phyloP scores from a whole-genome alignment of 345 rosid species.

The Euclidium syriacum region DNA sequence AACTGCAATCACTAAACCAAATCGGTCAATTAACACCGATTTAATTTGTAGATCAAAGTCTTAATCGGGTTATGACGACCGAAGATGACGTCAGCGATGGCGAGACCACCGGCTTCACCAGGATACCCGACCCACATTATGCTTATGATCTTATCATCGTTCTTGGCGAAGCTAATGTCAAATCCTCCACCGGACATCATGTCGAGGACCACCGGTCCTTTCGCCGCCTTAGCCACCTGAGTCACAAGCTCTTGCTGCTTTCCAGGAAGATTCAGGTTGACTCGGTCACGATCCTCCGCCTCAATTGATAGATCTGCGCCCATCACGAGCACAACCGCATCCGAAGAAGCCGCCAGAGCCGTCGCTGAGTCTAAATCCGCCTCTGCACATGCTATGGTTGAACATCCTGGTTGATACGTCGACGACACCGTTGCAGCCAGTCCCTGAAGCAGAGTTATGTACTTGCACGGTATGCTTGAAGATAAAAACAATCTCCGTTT shows the following conservation, averaged over 20 bases:
- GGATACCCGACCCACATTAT: constrained; percentile 58
- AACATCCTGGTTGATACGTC: constrained; percentile 42
- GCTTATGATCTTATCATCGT: constrained; percentile 44
- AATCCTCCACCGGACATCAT: constrained; percentile 83
- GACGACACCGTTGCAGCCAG: constrained; percentile 39
- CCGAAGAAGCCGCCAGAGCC: constrained; percentile 41
- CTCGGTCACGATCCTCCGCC: constrained; percentile 46
- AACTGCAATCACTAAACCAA: background rate
- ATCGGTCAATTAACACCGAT: background rate
- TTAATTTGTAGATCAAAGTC: background rate
- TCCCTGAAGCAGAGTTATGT: constrained; percentile 54
- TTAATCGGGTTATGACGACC: constrained; percentile 66
- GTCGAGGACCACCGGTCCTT: constrained; percentile 69
- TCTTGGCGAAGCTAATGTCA: constrained; percentile 62
- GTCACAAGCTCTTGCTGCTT: constrained; percentile 51
- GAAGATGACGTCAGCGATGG: constrained; percentile 66
- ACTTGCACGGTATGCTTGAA: constrained; percentile 54
- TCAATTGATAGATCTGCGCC: constrained; percentile 59
- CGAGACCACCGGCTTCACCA: constrained; percentile 72
- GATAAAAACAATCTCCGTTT: background rate
- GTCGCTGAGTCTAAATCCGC: constrained; percentile 43
- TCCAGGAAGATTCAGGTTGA: constrained; percentile 55
- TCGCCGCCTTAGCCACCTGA: constrained; percentile 52
- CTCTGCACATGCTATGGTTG: constrained; percentile 39
- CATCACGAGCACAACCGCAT: constrained; percentile 62